phyloP scores from a whole-genome alignment of 768 basidiomycete species.

The Tulasnella calospora region DNA sequence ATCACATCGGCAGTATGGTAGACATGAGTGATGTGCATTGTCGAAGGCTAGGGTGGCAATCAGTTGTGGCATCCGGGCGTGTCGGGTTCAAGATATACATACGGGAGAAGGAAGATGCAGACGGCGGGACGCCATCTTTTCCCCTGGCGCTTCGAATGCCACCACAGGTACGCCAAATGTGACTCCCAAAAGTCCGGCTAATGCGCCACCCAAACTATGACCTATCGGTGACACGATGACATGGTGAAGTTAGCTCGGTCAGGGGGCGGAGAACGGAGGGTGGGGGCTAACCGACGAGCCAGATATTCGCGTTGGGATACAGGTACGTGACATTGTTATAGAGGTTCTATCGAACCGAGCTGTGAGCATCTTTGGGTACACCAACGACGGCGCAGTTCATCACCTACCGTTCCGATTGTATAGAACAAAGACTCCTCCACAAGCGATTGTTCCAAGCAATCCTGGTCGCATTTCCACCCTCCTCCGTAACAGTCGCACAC shows the following conservation, averaged over 20 bases:
- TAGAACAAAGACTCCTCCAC: constrained; percentile 84
- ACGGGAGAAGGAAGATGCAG: constrained; percentile 28
- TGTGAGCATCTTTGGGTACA: not conserved
- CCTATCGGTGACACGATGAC: constrained; percentile 32
- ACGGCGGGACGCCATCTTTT: constrained; percentile 68
- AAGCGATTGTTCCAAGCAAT: constrained; percentile 74
- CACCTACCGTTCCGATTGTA: constrained; percentile 69
- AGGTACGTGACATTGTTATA: constrained; percentile 89
- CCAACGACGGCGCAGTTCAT: constrained; percentile 19
- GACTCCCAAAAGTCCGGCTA: constrained; percentile 76
- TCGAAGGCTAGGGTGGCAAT: constrained; percentile 23
- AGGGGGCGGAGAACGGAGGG: not conserved
- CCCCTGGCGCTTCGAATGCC: constrained; percentile 86
- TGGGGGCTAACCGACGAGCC: constrained; percentile 60
- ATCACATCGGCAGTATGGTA: constrained; percentile 97
- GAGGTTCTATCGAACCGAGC: constrained; percentile 55
- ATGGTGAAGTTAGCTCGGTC: not conserved
- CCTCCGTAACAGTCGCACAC: constrained; percentile 86
- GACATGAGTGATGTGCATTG: constrained; percentile 47
- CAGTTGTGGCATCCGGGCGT: not conserved
- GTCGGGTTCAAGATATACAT: not conserved
- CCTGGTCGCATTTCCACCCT: constrained; percentile 68
- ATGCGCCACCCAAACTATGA: constrained; percentile 79
- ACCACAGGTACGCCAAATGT: constrained; percentile 94
- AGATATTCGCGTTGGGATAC: constrained; percentile 86